Evolutionary conservation across 2,329 filamentous ascomycete genomes (phyloP), one percentile per base, ranked within the genome.

Genomic region (Aspergillus ochraceus): DNA sequence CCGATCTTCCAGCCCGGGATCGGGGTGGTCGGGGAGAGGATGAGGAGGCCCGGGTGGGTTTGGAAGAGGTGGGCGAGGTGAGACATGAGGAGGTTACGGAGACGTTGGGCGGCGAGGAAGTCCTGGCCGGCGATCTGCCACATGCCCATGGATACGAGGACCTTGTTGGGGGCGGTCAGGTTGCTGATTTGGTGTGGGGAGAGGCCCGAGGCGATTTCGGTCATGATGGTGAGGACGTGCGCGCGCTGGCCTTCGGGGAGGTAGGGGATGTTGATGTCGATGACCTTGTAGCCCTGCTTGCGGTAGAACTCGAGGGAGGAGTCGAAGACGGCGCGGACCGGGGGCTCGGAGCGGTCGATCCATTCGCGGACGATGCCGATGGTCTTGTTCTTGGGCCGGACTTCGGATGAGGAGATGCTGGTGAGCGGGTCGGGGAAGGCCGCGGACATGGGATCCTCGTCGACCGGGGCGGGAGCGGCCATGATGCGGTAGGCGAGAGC

Each of bases 401-500:
- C 66, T 66, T 53, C 60, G 42, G 76, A 67, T 0, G 79, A 77
- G 4, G 83, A 77, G 8, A 78, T 64, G 14, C 85, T 86, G 4
- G 63, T 56, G 4, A 80, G 75, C 6, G 86, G 81, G 32, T 68
- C 53, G 0, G 84, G 83, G 73, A 96, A 95, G 14, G 82, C 77
- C 8, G 83, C 76, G 19, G 89, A 89, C 8, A 82, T 76, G 0
- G 83, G 79, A 71, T 89, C 83, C 2, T 81, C 75, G 5, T 65
- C 64, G 32, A 67, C 66, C 0, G 88, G 85, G 68, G 96, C 84
- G 0, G 91, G 90, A 55, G 86, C 83, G 2, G 90, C 84, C 84
- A 96, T 92, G 67, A 90, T 73, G 53, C 90, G 87, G 78, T 95
- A 97, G n/a, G 90, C 89, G 55, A 92, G 82, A 62, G 89, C 88